Evolutionary conservation across 139 green algal species (phyloP), one percentile per base, ranked within the genome.

Genomic region (Gonium pectorale): DNA sequence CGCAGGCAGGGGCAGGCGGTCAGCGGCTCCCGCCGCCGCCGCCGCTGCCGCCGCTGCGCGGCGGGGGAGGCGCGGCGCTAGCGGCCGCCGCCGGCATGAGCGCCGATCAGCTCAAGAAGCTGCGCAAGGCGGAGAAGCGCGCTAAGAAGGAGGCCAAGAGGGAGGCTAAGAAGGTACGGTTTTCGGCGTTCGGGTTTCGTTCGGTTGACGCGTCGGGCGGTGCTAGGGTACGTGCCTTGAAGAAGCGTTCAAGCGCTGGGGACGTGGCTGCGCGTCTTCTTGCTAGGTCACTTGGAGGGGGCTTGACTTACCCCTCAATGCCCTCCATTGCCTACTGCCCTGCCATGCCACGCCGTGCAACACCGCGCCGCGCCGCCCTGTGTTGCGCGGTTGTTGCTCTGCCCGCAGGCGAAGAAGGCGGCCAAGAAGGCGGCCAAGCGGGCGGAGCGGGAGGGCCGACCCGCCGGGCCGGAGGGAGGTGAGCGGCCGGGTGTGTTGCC

Each of bases 61-160:
- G 33, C 35, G 33, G 66, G 66, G 27, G 38, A 54, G 17, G 51
- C 33, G n/a, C 13, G 35, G 33, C 37, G 51, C 41, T 37, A 29
- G 59, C 43, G n/a, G 26, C 35, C 40, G 74, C 51, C 6, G 19
- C 41, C n/a, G 59, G 51, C 5, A 66, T 92, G 56, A 91, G 54
- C 15, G 46, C 38, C 4, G 83, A 88, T n/a, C 46, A 90, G 75
- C 72, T 86, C n/a, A 64, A 56, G 29, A 38, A 80, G 75, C 60
- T 90, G 40, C 86, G 82, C n/a, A 67, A 49, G 35, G 74, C 70
- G 66, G 80, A 81, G 43, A 83, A 81, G n/a, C 66, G 66, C 21
- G 77, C 77, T 9, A 54, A 63, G 62, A 83, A 73, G 77, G 29
- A 49, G 43, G 77, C 77, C 1, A 83, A 73, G 41, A 83, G 63